Evolutionary conservation across 805 yeast genomes (phyloP).

Genomic region (Cyberlindnera petersonii): DNA sequence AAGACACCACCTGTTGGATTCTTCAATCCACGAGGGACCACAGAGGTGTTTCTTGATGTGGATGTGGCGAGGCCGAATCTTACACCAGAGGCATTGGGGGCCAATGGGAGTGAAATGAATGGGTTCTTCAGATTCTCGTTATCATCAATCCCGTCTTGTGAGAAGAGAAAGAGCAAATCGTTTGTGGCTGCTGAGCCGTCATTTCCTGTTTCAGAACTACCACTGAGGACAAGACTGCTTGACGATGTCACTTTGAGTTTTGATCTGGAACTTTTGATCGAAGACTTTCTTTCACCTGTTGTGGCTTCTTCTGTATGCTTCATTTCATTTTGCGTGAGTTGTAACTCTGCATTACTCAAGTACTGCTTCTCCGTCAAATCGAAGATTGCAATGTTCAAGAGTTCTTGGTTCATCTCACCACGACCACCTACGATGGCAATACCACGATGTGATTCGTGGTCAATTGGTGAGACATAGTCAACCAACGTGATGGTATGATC

Average conservation of each 20-base stretch:
- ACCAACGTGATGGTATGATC: constrained; percentile 48
- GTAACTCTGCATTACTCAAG: constrained; percentile 19
- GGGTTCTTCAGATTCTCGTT: constrained; percentile 25
- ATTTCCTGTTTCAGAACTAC: constrained; percentile 9
- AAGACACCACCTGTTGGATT: constrained; percentile 61
- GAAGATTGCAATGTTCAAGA: constrained; percentile 35
- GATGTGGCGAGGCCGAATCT: constrained; percentile 27
- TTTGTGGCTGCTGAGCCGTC: constrained; percentile 7
- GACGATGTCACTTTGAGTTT: constrained; percentile 19
- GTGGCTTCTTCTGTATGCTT: constrained; percentile 7
- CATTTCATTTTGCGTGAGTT: constrained; percentile 23
- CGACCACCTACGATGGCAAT: constrained; percentile 53
- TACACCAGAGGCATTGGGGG: constrained; percentile 31
- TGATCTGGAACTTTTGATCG: constrained; percentile 7
- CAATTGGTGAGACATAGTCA: constrained; percentile 35
- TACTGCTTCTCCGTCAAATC: constrained; percentile 40
- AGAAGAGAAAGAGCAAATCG: constrained; percentile 21
- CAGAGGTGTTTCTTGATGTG: constrained; percentile 20
- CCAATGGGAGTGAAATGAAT: constrained; percentile 31
- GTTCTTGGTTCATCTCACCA: constrained; percentile 31
- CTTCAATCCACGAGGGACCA: constrained; percentile 44
- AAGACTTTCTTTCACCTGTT: constrained; percentile 14
- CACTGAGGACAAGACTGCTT: constrained; percentile 20
- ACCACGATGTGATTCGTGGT: constrained; percentile 41
- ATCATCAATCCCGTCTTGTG: constrained; percentile 12